A percentile compares a stretch with the other conserved stretches of the same genome.
Evolutionary conservation across 306 rosid genomes (phyloP).

Genomic region (Fragaria nilgerrensis): DNA sequence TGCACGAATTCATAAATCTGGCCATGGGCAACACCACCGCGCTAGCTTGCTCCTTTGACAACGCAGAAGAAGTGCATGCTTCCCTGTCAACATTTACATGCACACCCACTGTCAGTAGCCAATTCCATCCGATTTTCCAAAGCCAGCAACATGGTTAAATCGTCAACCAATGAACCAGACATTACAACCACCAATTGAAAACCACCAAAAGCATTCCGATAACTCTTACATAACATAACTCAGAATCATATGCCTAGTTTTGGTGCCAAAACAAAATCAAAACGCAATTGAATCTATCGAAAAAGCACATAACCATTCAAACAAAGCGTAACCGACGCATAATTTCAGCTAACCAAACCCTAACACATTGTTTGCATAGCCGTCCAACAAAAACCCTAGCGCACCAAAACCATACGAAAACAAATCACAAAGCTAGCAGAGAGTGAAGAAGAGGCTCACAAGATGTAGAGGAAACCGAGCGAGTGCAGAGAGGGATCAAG

Average conservation of each 20-base stretch:
- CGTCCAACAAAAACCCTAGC: slow-evolving; percentile 14
- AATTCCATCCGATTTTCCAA: slow-evolving; percentile 11
- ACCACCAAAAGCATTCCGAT: neutral
- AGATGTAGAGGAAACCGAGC: slow-evolving; percentile 69
- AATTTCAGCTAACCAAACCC: neutral
- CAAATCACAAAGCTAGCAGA: neutral
- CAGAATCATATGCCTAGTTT: neutral
- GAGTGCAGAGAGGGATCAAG: slow-evolving; percentile 72
- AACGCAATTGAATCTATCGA: neutral
- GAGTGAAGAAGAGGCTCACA: slow-evolving; percentile 38
- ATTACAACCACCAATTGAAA: too few relatives aligned
- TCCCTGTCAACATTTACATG: slow-evolving; percentile 55
- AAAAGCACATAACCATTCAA: neutral
- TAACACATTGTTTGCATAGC: neutral
- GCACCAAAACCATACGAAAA: neutral
- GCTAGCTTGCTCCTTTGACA: slow-evolving; percentile 58
- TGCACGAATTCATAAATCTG: slow-evolving; percentile 58
- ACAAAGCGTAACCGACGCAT: neutral
- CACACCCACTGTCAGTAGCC: neutral
- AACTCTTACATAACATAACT: neutral
- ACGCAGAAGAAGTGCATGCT: slow-evolving; percentile 44
- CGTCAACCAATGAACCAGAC: neutral
- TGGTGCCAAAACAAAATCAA: neutral
- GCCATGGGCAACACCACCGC: slow-evolving; percentile 39
- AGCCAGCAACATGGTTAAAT: neutral